Evolutionary conservation across 2,329 filamentous ascomycete species (phyloP), one percentile per base, ranked within the genome.

Genomic region (Fusarium irregulare): DNA sequence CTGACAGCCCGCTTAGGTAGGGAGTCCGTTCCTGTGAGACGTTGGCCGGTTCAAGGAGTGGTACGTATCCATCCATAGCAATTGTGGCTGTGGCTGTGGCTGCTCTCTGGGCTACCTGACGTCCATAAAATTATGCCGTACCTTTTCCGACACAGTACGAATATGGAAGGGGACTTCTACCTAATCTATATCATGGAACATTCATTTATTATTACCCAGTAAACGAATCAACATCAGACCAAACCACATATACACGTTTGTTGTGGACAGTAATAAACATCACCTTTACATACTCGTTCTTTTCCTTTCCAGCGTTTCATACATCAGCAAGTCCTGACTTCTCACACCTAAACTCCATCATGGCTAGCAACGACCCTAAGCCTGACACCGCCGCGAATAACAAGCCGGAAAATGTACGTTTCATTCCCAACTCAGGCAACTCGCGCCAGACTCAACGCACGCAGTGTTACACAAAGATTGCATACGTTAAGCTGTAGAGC

Each of bases 341-440:
- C 30, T 34, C 42, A 20, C 20, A 51, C 23, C 30, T 25, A 53
- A 60, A 53, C 23, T 50, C 44, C 34, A 72, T 56, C 25, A 84
- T 83, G 82, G 75, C 80, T 13, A 78, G 80, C 61, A 80, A 79
- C 65, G 78, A 80, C 59, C 72, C 77, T 65, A 76, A 82, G 42
- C 73, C 80, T 25, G 69, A 71, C 34, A 60, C 68, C 34, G 62
- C 60, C 57, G 63, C 69, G 47, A 78, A 71, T 63, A 68, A 74
- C 50, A 80, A 81, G 72, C 70, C 75, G 16, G 75, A 78, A 56
- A 73, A 63, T 59, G 82, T 83, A 72, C 73, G 81, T 75, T 56
- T 64, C 45, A 41, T 51, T 32, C 45, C 46, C 59, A 41, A 46
- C 21, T 32, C 23, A 37, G 23, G 23, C 25, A 28, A 42, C 23